These are phyloP conservation scores for Amphicarpaea edgeworthii DNA, from an alignment of 306 rosid genomes.

Conservation along the genomic window DNA sequence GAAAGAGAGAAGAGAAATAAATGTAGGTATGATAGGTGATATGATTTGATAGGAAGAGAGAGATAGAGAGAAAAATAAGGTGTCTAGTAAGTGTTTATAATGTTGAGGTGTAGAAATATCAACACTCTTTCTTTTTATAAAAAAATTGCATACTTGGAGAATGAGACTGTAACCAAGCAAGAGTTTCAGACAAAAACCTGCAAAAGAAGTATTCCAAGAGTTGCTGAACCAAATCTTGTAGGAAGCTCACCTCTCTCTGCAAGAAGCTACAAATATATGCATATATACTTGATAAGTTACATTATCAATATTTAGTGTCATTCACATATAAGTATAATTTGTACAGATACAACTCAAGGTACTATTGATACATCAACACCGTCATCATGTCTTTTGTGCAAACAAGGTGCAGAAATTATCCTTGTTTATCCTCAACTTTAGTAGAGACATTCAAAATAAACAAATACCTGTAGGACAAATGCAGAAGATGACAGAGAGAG, in stretches of 20 bases:
- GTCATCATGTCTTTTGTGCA: conserved; percentile 1
- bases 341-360: conserved; percentile 28
- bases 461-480: conserved; percentile 94
- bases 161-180: conserved; percentile 41
- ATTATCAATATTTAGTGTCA: conserved; percentile 33
- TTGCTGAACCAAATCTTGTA: conserved; percentile 97
- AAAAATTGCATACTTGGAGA: conserved; percentile 30
- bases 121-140: background rate
- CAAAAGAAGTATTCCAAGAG: conserved; percentile 92
- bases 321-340: conserved; percentile 34
- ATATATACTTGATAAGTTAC: conserved; percentile 51
- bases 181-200: conserved; percentile 69
- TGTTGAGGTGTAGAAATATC: too few relatives aligned
- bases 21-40: too few relatives aligned
- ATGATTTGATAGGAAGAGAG: too few relatives aligned
- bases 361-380: conserved; percentile 39
- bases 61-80: too few relatives aligned
- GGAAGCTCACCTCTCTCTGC: conserved; percentile 99
- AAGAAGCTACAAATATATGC: conserved; percentile 74
- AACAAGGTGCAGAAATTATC: conserved; percentile 28
- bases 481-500: conserved; percentile 98
- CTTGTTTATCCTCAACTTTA: conserved; percentile 7
- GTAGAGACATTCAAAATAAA: conserved; percentile 16
- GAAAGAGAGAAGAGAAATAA: too few relatives aligned
- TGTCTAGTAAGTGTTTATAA: too few relatives aligned